Evolutionary conservation across 1,284 basidiomycete genomes (phyloP).

Genomic region (Leccinum subrobustum): DNA sequence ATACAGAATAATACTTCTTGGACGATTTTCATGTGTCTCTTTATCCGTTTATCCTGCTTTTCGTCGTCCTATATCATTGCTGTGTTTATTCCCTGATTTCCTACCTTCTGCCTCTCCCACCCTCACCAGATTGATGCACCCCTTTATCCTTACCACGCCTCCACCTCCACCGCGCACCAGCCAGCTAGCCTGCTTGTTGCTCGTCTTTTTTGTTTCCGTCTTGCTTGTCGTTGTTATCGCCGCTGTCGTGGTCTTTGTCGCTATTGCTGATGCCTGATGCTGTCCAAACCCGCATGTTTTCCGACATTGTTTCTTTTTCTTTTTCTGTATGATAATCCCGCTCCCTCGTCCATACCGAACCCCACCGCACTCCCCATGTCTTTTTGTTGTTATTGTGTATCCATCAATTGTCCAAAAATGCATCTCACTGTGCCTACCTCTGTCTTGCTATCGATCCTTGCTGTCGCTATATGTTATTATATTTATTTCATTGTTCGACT

Average conservation of each 20-base stretch:
- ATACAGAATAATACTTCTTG: constrained; percentile 26
- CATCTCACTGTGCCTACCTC: neutral
- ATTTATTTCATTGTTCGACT: neutral
- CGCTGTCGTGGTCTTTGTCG: neutral
- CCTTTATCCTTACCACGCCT: neutral
- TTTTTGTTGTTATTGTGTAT: neutral
- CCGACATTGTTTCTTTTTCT: neutral
- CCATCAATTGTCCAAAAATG: neutral
- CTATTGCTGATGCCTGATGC: neutral
- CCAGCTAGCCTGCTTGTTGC: neutral
- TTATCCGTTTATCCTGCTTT: constrained; percentile 3
- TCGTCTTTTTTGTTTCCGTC: neutral
- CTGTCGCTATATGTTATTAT: neutral
- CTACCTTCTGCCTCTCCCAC: neutral
- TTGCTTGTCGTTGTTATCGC: neutral
- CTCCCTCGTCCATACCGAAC: neutral
- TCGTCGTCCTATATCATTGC: constrained; percentile 16
- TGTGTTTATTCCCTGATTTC: constrained; percentile 3
- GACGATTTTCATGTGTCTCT: constrained; percentile 10
- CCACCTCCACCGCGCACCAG: neutral
- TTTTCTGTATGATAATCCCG: neutral
- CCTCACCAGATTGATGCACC: neutral
- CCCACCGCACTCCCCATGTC: neutral
- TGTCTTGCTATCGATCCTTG: neutral
- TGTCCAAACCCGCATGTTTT: neutral